Evolutionary conservation across 164 flowering plant species (phyloP), one percentile per base, ranked within the genome.

Genomic region (Buxus sempervirens): DNA sequence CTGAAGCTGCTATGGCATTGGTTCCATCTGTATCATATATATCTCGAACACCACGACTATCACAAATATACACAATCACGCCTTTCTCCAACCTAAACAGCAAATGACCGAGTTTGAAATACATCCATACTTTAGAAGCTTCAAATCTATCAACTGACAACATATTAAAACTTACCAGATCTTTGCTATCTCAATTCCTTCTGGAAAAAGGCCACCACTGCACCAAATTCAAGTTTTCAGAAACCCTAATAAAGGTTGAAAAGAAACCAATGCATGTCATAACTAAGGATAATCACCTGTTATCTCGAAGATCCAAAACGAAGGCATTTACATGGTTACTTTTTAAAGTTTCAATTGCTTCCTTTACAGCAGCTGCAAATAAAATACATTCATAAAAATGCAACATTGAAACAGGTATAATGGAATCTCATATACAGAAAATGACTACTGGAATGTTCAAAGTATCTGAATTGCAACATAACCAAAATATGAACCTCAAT

Each of bases 201-300:
- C 99, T 32, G 99, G 99, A 66, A 95, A 95, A 67, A 90, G 91
- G 54, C 99, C 99, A 63, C 99, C 99, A 77, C 99, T 95, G 88
- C 86, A 89, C 38, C 79, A 86, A 78, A 68, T 41, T 67, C 65
- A 80, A 51, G 51, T 62, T 63, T 78, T 84, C 73, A 83, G 80
- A 77, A 71, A 76, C 67, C 59, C 25, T 58, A 60, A 42, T 36
- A 66, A 16, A 67, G 21, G 23, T 58, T 51, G 19, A 67, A 67
- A 54, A 7, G 38, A 49, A 67, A 63, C 64, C 16, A 48, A 66
- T 62, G 60, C 55, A 70, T 58, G 65, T 54, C 55, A 63, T 19
- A 21, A 56, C 38, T 5, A 32, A 69, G 68, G 62, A 12, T 48
- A 79, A 64, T 85, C 77, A 92, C 99, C 97, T 88, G 73, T 95